Evolutionary conservation across 345 rosid species (phyloP).

Genomic region (Litchi chinensis): DNA sequence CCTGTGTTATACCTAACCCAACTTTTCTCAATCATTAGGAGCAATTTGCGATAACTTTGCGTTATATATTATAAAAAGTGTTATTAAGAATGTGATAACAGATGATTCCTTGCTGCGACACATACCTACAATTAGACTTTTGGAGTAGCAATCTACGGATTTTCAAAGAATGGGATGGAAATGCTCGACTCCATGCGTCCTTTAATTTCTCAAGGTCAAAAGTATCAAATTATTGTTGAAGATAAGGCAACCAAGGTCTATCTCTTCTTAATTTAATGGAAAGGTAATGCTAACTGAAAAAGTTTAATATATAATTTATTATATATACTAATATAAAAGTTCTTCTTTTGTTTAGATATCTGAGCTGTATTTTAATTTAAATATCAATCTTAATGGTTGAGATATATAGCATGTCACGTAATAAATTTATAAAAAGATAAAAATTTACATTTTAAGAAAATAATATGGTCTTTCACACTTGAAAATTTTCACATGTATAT

Average conservation of each 20-base stretch:
- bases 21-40: neutral
- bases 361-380: neutral
- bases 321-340: no score
- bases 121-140: neutral
- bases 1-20: neutral
- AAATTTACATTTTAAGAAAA: neutral
- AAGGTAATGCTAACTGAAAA: no score
- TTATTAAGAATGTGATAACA: neutral
- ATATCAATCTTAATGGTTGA: neutral
- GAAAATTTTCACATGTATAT: neutral
- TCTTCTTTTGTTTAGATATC: no score
- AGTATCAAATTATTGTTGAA: no score
- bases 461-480: neutral
- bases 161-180: neutral
- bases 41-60: neutral
- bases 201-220: neutral
- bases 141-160: neutral
- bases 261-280: no score
- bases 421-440: neutral
- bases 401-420: no score
- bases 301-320: no score
- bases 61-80: neutral
- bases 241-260: neutral
- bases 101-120: neutral
- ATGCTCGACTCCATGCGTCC: neutral